Base-by-base conservation (phyloP, 148 eudicot species). In the Talinum fruticosum region DNA sequence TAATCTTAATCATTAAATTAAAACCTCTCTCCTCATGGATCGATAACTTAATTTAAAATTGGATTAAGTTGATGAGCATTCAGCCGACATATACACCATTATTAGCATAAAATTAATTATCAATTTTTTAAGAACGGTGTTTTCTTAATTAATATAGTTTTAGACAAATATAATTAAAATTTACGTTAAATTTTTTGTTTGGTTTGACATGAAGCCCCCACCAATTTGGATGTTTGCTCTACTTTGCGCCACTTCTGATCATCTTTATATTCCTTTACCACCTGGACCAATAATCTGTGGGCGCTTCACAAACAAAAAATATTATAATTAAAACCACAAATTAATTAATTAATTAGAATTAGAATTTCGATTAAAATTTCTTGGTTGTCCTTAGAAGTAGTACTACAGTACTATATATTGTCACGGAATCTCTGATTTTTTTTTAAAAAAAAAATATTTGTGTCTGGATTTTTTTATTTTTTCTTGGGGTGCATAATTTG, bases 261-360 rank as follows among this genome's bases (percentile, higher is more conserved):
- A 57, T 51, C 57, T 1, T 41, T 37, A 8, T 41, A 41, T 41
- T 41, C 57, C 32, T 24, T 24, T 26, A 71, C 54, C 57, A 44
- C 34, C 16, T 71, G 73, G 54, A 12, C 54, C 73, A 71, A 36
- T 62, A 67, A 71, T 44, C 73, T 71, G 73, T 71, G 73, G 73
- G 73, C 54, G 54, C 54, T 24, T 14, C 23, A 2, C 71, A 5
- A 34, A 67, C 23, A 21, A 67, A 67, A 67, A 66, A 66, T 13
- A 18, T 51, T 51, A 15, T n/a, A 24, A 6, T 59, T 24, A 18
- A 10, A n/a, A n/a, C n/a, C n/a, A n/a, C n/a, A n/a, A n/a, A 59
- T 23, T 59, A 23, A n/a, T 59, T 59, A n/a, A 59, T 10, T 24
- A 59, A 59, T 59, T 54, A 54, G 4, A 59, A 59, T 59, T 23